Evolutionary conservation across 2,329 filamentous ascomycete species (phyloP).

Genomic region (Clarireedia monteithiana): DNA sequence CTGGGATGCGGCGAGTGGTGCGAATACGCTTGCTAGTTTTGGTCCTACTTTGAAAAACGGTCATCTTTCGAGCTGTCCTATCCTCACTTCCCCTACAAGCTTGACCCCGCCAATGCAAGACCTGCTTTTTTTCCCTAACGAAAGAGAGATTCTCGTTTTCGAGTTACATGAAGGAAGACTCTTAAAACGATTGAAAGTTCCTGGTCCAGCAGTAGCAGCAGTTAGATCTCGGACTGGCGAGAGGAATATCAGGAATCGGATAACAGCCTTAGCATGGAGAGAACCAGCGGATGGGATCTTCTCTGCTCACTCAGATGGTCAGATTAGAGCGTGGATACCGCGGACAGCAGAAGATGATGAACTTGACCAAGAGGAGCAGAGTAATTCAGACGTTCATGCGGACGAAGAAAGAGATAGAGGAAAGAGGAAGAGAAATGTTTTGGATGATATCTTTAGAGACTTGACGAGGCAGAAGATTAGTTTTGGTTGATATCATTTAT

Average conservation of each 20-base stretch:
- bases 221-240: slow-evolving; percentile 41
- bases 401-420: slow-evolving; percentile 41
- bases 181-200: slow-evolving; percentile 61
- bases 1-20: slow-evolving; percentile 74
- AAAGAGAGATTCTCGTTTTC: slow-evolving; percentile 70
- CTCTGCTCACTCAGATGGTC: slow-evolving; percentile 77
- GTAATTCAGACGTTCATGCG: slow-evolving; percentile 24
- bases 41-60: slow-evolving; percentile 73
- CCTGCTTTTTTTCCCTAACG: slow-evolving; percentile 74
- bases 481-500: slow-evolving; percentile 35
- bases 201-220: slow-evolving; percentile 45
- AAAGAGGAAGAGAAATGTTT: slow-evolving; percentile 65
- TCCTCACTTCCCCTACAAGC: slow-evolving; percentile 55
- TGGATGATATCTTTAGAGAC: slow-evolving; percentile 73
- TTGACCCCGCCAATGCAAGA: slow-evolving; percentile 51
- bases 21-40: slow-evolving; percentile 84
- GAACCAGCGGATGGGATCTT: slow-evolving; percentile 62
- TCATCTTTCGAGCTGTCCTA: slow-evolving; percentile 51
- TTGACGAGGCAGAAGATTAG: slow-evolving; percentile 66
- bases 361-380: slow-evolving; percentile 39
- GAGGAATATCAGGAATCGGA: slow-evolving; percentile 54
- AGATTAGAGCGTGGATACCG: slow-evolving; percentile 73
- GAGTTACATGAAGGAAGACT: slow-evolving; percentile 71
- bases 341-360: slow-evolving; percentile 43
- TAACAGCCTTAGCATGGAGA: slow-evolving; percentile 70